Evolutionary conservation across 2,329 filamentous ascomycete genomes (phyloP).

Genomic region (Alternaria sp.): DNA sequence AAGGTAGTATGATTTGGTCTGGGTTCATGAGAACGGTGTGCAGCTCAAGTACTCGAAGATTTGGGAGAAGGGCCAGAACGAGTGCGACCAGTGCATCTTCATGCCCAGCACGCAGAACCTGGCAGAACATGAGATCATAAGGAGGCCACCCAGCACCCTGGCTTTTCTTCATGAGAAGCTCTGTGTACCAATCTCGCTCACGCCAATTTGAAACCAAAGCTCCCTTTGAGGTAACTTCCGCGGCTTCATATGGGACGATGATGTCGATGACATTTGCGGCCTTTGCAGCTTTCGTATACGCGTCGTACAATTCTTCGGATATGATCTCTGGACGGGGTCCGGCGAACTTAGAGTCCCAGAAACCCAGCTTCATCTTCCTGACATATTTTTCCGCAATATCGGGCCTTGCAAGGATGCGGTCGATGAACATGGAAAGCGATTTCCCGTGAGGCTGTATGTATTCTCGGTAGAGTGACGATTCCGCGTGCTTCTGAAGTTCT

Average conservation of each 20-base stretch:
- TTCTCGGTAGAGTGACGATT: constrained; percentile 22
- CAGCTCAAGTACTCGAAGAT: not conserved
- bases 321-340: not conserved
- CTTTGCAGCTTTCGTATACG: constrained; percentile 12
- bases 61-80: not conserved
- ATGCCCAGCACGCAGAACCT: not conserved
- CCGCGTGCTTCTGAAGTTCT: constrained; percentile 6
- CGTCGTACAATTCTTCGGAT: not conserved
- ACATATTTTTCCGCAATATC: constrained; percentile 10
- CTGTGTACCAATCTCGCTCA: not conserved
- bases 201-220: constrained; percentile 1
- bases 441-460: not conserved
- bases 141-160: not conserved
- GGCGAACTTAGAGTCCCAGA: constrained; percentile 1
- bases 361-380: not conserved
- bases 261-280: constrained; percentile 10
- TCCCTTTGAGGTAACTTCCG: not conserved
- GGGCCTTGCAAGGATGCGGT: constrained; percentile 2
- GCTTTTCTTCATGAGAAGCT: not conserved
- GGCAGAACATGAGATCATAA: constrained; percentile 12
- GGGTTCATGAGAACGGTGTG: not conserved
- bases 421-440: constrained; percentile 6
- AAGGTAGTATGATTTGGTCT: not conserved
- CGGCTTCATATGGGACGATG: constrained; percentile 9
- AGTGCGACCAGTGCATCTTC: not conserved